Percentiles rank a stretch among this genome's conserved stretches.
Evolutionary conservation across 129 eudicot species (phyloP).

Genomic region (Sambucus nigra): DNA sequence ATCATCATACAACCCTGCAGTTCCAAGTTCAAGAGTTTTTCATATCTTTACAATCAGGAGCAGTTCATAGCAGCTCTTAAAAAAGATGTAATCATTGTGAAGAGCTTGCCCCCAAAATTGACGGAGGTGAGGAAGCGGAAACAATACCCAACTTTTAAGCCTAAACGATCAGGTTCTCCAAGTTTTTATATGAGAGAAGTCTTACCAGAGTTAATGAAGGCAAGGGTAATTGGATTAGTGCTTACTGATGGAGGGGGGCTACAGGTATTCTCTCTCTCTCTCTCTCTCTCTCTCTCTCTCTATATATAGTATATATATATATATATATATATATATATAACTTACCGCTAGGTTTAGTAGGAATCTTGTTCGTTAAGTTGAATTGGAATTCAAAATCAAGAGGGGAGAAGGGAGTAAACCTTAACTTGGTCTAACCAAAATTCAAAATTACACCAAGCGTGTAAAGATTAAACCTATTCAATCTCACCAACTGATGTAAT

Average conservation of each 20-base stretch:
- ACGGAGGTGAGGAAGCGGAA: slow-evolving; percentile 66
- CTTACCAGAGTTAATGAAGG: slow-evolving; percentile 59
- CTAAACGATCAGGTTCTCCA: slow-evolving; percentile 55
- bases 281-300: not conserved
- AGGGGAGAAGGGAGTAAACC: no score
- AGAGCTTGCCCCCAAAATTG: slow-evolving; percentile 47
- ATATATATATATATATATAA: no score
- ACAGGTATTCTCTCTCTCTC: slow-evolving; percentile 42
- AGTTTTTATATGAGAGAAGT: slow-evolving; percentile 55
- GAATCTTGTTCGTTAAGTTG: no score
- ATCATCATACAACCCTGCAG: slow-evolving; percentile 32
- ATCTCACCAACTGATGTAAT: no score
- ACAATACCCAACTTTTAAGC: slow-evolving; percentile 56
- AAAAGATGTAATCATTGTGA: slow-evolving; percentile 67
- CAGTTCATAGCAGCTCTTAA: slow-evolving; percentile 63
- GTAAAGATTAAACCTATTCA: no score
- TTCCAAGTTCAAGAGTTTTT: slow-evolving; percentile 74
- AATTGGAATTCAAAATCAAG: no score
- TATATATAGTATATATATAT: no score
- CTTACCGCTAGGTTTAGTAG: no score
- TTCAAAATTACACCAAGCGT: no score
- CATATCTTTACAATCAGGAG: slow-evolving; percentile 77
- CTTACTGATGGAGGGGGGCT: slow-evolving; percentile 80
- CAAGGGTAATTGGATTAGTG: slow-evolving; percentile 73
- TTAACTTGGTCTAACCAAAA: no score